Base-by-base conservation (phyloP, 192 early-diverging fungal genomes). In the Coemansia sp. region DNA sequence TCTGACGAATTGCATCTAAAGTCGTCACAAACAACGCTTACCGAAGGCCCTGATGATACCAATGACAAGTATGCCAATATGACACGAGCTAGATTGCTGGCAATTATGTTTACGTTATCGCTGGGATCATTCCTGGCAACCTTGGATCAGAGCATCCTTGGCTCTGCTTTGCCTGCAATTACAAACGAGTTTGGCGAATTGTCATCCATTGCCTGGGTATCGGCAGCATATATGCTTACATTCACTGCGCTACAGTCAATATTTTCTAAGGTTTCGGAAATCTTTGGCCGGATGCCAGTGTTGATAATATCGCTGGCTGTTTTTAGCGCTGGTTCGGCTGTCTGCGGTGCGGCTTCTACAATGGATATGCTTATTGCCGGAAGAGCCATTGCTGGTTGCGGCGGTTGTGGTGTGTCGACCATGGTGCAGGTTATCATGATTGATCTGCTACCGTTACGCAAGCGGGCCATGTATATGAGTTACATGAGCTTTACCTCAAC, bases 251-350 rank as follows among this genome's bases (percentile, higher is more conserved):
- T 93, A 54, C 85, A 91, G 66, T 89, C 91, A 1, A 69, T 91
- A 14, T 90, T 88, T 73, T 88, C 88, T 26, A 87, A 86, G 56
- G 63, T 91, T 5, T 85, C 91, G 2, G 92, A 94, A 63, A 89
- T 93, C 38, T 89, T 93, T 78, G 94, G 88, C 18, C 84, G 87
- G 22, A 78, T 85, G 62, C 60, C 64, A 0, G 76, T 85, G 5
- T 58, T 87, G 24, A 31, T 88, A 0, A 80, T 83, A 31, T 83
- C 86, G 21, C 38, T 82, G 48, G 54, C 68, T 3, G 54, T 87
- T n/a, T 85, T 85, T 58, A 68, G 75, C n/a, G 34, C 68, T 7
- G 81, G 82, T 16, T 84, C 79, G 56, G 83, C 85, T 68, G 41
- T 74, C 5, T 67, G 81, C 55, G 83, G 82, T 28, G 81, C 73